These are phyloP conservation scores for Verticillium nonalfalfae DNA, from an alignment of 2,329 filamentous ascomycete genomes.

Conservation along the genomic window DNA sequence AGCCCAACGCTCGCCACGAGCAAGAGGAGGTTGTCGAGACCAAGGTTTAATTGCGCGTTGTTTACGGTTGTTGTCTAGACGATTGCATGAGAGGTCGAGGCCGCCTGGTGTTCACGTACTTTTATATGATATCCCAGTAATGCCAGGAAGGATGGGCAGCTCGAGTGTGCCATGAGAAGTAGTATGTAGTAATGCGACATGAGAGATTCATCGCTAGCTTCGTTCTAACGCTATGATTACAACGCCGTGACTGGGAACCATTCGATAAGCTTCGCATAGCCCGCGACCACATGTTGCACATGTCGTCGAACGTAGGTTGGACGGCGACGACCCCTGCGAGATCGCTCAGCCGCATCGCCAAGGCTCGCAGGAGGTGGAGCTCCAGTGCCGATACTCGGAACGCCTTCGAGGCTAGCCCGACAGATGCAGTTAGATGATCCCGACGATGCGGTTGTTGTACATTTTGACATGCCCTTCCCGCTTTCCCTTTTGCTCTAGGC, in stretches of 20 bases:
- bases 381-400: too few species aligned
- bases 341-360: too few species aligned
- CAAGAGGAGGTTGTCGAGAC: not conserved
- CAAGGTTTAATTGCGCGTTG: not conserved
- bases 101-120: not conserved
- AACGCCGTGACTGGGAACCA: not conserved
- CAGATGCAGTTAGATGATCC: too few species aligned
- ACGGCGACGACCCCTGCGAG: too few species aligned
- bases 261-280: too few species aligned
- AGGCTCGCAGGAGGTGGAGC: too few species aligned
- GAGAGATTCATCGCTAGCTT: not conserved
- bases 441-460: too few species aligned
- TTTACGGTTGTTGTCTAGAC: not conserved
- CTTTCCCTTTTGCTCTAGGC: too few species aligned
- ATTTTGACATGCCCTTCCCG: too few species aligned
- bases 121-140: not conserved
- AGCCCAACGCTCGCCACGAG: slow-evolving; percentile 21
- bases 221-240: not conserved
- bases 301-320: too few species aligned
- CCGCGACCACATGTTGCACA: too few species aligned
- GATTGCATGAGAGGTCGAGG: not conserved
- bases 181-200: not conserved
- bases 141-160: not conserved
- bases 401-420: too few species aligned
- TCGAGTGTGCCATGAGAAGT: not conserved